Evolutionary conservation across 495 filamentous ascomycete genomes (phyloP), one percentile per base, ranked within the genome.

Genomic region (Penicillium arizonense): DNA sequence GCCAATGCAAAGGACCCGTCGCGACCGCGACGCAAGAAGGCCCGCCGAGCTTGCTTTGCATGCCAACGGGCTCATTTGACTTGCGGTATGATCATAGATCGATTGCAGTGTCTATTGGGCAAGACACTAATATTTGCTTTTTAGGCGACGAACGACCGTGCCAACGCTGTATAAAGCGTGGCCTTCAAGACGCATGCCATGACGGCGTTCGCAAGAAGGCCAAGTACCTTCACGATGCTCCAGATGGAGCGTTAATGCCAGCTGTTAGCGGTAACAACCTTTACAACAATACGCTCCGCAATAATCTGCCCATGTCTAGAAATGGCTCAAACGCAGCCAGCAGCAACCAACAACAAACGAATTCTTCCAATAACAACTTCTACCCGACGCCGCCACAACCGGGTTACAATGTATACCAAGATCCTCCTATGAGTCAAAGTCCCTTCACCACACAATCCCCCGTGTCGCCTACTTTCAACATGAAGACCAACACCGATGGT

Each of bases 141-240:
- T 28, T 62, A 90, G 87, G 86, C 63, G 87, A 90, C 57, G 91
- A 98, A 67, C 80, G 94, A 58, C 94, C 94, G 43, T 98, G 94
- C 70, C 82, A 90, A 61, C 82, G 94, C 63, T 98, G 94, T 71
- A 89, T 96, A 55, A 96, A 96, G 69, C 87, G 93, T 41, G 89
- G 90, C 16, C 81, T 97, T 40, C 88, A 90, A 55, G 90, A 96
- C 67, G 81, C 80, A 35, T 98, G 94, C 67, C 90, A 96, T 64
- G 94, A 98, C 63, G 94, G 94, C 37, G 90, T 96, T 35, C 87
- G 94, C 53, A 97, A 98, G 72, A 98, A 97, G 78, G 94, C 94
- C 56, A 98, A 98, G 69, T 98, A 98, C 74, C 87, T 98, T 42
- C 92, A 96, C 71, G 94, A 97, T 76, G 91, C 93, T 23, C 90